Base-by-base conservation (phyloP, 495 filamentous ascomycete species). In the Filosporella fistucella region DNA sequence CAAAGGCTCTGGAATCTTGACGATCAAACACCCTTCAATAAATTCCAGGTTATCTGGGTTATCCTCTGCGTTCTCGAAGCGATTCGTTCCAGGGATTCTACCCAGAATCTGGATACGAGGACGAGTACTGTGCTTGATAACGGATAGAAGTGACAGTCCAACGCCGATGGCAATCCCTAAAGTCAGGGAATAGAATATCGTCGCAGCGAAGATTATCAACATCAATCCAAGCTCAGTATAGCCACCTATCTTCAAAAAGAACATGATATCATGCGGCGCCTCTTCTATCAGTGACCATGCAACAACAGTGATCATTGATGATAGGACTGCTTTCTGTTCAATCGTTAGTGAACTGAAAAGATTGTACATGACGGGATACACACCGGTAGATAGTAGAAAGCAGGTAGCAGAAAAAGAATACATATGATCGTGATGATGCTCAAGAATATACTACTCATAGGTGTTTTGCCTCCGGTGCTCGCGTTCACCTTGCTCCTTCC, bases 41-140 rank as follows among this genome's bases (percentile, higher is more conserved):
- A 95, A 86, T 59, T 97, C 91, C 3, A 96, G 71, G 6, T 76
- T 72, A 34, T 86, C 80, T 0, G 85, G 81, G 51, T 85, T 77
- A 0, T 81, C 72, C 63, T 97, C 93, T 13, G 90, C 90, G 52
- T 96, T 95, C 53, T 91, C 89, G 59, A 95, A 97, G 37, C 81
- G 77, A 49, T 77, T 70, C 8, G 88, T 91, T 17, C 88, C 89
- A 4, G 88, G 83, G 2, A 96, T 80, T 36, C 90, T 85, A 25
- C 94, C 94, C 0, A 99, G 75, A 61, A 99, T 99, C 68, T 97
- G 91, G 57, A 99, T 99, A 23, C 93, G 86, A 4, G 93, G 89
- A 33, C 89, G 82, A 1, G 94, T 96, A 20, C 81, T 76, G 63
- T 96, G 89, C 37, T 84, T 84, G 59, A 99, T 88, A 26, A 97